A percentile compares a stretch with the other conserved stretches of the same genome.
phyloP scores from a whole-genome alignment of 2,329 filamentous ascomycete species.

The Penicillium hordei region DNA sequence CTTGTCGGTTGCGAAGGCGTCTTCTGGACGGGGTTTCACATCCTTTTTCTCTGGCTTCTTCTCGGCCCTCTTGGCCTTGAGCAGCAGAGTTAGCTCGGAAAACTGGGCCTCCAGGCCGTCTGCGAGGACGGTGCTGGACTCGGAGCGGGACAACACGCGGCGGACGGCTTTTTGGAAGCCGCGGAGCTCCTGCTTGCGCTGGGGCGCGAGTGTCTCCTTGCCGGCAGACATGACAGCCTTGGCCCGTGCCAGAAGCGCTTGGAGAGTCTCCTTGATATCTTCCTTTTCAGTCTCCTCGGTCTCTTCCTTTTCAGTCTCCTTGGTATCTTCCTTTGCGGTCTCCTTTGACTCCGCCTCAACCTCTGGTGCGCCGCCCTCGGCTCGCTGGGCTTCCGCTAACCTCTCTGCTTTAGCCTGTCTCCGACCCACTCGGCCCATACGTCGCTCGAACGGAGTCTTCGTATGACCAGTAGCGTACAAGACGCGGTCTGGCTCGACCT shows the following conservation, averaged over 20 bases:
- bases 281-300: constrained; percentile 52
- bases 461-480: constrained; percentile 79
- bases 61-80: constrained; percentile 44
- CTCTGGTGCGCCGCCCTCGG: constrained; percentile 20
- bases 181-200: constrained; percentile 73
- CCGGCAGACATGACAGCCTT: constrained; percentile 59
- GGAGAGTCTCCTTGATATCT: constrained; percentile 51
- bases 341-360: constrained; percentile 27
- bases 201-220: constrained; percentile 58
- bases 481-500: constrained; percentile 85
- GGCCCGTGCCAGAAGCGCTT: constrained; percentile 56
- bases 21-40: constrained; percentile 1
- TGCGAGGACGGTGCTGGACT: constrained; percentile 44
- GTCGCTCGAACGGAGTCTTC: constrained; percentile 54
- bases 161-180: constrained; percentile 67
- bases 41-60: constrained; percentile 22
- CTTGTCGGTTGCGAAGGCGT: constrained; percentile 12
- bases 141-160: constrained; percentile 59
- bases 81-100: constrained; percentile 50
- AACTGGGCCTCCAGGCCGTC: constrained; percentile 58
- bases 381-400: constrained; percentile 26
- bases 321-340: constrained; percentile 36
- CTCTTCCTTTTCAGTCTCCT: constrained; percentile 51
- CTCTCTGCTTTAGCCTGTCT: constrained; percentile 29
- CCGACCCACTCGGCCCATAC: constrained; percentile 33